Evolutionary conservation across 345 rosid genomes (phyloP), one percentile per base, ranked within the genome.

Genomic region (Jatropha curcas): DNA sequence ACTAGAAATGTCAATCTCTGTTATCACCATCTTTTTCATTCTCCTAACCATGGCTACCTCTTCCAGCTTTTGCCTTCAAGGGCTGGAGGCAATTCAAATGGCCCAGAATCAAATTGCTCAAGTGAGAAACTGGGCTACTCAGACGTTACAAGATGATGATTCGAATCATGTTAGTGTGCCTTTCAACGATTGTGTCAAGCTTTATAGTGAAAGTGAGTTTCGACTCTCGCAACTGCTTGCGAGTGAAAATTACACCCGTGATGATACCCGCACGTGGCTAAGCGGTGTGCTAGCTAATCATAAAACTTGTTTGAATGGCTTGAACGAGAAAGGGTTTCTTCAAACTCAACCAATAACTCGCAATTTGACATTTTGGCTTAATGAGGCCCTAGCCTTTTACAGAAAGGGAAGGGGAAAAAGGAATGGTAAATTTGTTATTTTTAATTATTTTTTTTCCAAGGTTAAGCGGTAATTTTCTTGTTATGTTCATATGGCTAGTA

Each of bases 241-340:
- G 58, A 74, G 61, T 70, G 79, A 57, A 45, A 78, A 70, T 55
- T 65, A 78, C 59, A 82, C 81, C 4, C 24, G 58, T 1, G 88
- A 87, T 27, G 92, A 91, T 68, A 86, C 80, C 74, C 74, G 76
- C 14, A 72, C 88, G 33, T 88, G 94, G 97, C 70, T 91, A 33
- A 89, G 89, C 31, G 77, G 88, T 37, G 86, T 79, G 74, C 81
- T 82, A 1, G 83, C 88, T 0, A 84, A 82, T 72, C 97, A 86
- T 59, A 70, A 79, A 79, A 83, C 85, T 74, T 89, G 93, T 77
- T 81, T 85, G 73, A 89, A 91, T 63, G 88, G 92, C 12, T 76
- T 86, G 71, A 68, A 8, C 2, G 81, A 86, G 77, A 72, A 66
- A 52, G 82, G 77, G 50, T 63, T 70, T 30, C 69, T 19, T 71